Conservation (phyloP, 73 alveolate species). For the Symbiodinium pilosum region DNA sequence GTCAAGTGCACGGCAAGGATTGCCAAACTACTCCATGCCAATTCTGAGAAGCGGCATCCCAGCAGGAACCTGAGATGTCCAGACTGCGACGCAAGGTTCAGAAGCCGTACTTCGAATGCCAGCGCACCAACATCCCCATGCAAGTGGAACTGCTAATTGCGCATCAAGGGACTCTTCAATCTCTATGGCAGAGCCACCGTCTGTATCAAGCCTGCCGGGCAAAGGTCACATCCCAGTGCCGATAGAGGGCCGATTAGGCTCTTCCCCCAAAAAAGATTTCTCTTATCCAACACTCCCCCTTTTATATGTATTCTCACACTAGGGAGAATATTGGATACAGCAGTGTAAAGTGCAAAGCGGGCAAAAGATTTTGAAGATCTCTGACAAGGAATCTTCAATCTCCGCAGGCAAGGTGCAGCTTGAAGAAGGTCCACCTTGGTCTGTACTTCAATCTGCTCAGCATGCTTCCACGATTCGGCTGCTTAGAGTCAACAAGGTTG, state of each 20-base stretch:
- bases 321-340: too few relatives aligned
- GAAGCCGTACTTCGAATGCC: background rate
- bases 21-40: too few relatives aligned
- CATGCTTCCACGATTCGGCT: background rate
- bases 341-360: too few relatives aligned
- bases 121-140: too few relatives aligned
- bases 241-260: too few relatives aligned
- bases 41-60: slow-evolving; percentile 28
- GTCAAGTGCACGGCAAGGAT: too few relatives aligned
- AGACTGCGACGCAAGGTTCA: background rate
- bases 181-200: slow-evolving; percentile 75
- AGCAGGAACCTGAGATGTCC: slow-evolving; percentile 27
- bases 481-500: background rate
- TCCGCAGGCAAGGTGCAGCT: slow-evolving; percentile 42
- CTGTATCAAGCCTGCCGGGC: slow-evolving; percentile 55
- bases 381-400: background rate
- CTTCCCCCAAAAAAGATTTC: too few relatives aligned
- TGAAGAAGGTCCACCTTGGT: slow-evolving; percentile 84
- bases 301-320: too few relatives aligned
- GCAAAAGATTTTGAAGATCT: too few relatives aligned
- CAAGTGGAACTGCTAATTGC: too few relatives aligned
- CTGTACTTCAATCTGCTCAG: background rate
- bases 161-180: slow-evolving; percentile 30
- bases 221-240: too few relatives aligned
- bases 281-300: too few relatives aligned